Conservation (phyloP, 345 rosid species). For the Raphanus sativus region DNA sequence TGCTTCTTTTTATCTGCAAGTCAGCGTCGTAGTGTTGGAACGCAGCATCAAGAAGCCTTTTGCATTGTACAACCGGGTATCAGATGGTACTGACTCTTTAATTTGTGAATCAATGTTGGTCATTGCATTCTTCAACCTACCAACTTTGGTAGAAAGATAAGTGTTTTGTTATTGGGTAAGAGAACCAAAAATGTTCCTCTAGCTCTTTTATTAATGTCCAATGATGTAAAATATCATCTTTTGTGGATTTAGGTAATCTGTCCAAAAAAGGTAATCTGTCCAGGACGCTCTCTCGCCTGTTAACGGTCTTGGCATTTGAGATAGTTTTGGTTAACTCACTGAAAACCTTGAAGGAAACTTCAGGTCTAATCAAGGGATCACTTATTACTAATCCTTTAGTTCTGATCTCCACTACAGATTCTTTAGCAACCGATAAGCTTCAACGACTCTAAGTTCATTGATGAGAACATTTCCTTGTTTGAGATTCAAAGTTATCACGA, state of each 20-base stretch:
- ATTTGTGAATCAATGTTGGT: constrained; percentile 70
- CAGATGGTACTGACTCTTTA: constrained; percentile 77
- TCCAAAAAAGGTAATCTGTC: constrained; percentile 88
- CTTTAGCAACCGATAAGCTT: neutral
- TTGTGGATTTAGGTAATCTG: constrained; percentile 64
- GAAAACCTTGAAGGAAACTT: constrained; percentile 73
- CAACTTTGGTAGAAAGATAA: constrained; percentile 72
- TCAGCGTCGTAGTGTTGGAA: constrained; percentile 35
- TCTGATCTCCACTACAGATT: neutral
- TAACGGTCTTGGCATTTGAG: constrained; percentile 67
- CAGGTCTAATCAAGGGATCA: neutral
- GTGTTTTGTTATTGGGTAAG: constrained; percentile 80
- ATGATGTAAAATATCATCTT: constrained; percentile 59
- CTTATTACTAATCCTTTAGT: neutral
- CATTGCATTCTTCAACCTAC: constrained; percentile 81
- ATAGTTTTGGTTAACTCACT: constrained; percentile 72
- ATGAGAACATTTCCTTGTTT: neutral
- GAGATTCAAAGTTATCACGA: neutral
- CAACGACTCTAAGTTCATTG: neutral
- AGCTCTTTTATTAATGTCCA: too few species aligned
- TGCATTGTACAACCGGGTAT: constrained; percentile 85
- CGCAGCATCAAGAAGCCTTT: constrained; percentile 61
- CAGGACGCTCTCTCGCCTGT: constrained; percentile 69
- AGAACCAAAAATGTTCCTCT: constrained; percentile 61
- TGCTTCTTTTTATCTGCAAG: neutral